Evolutionary conservation across 805 yeast genomes (phyloP), one percentile per base, ranked within the genome.

Genomic region (Kuraishia capsulata): DNA sequence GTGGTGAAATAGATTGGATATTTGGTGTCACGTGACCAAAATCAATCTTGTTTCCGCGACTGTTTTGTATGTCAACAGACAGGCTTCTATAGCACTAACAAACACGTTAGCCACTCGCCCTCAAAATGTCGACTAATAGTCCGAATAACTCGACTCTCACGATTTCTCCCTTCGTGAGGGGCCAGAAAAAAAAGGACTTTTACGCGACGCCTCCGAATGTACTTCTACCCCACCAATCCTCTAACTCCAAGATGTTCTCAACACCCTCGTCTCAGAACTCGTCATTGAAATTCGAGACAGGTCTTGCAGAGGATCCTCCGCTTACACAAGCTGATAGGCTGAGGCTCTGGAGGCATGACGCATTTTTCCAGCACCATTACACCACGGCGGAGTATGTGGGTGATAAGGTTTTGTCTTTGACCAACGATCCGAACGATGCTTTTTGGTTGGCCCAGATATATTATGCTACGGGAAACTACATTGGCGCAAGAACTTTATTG

Each of bases 391-490:
- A 82, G 49, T 87, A 78, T 54, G 73, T 92, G 20, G 97, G 96
- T 13, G 96, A 92, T 61, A 90, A 89, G 50, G 85, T 92, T 5
- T 69, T 86, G 31, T 74, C 88, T 1, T 62, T 92, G 43, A 88
- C 97, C 0, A 70, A 71, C 42, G 96, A 89, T 52, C 83, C 96
- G 11, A 85, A 81, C 51, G 97, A 90, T 55, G 96, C 96, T 9
- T 90, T 87, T 57, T 89, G 97, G 96, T 67, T 90, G 23, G 96
- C 96, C 0, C 96, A 90, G 61, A 95, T 84, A 4, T 78, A 82
- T 55, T 86, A 77, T 56, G 66, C 78, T 40, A 76, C 76, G 40
- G 90, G 90, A 9, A 76, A 83, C 52, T 88, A 76, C 57, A 70
- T 80, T 30, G 67, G 96, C 25, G 96, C 95, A 2, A 73, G 87